These are phyloP conservation scores for Symmetrospora coprosmae DNA, from an alignment of 768 basidiomycete genomes.

Conservation along the genomic window DNA sequence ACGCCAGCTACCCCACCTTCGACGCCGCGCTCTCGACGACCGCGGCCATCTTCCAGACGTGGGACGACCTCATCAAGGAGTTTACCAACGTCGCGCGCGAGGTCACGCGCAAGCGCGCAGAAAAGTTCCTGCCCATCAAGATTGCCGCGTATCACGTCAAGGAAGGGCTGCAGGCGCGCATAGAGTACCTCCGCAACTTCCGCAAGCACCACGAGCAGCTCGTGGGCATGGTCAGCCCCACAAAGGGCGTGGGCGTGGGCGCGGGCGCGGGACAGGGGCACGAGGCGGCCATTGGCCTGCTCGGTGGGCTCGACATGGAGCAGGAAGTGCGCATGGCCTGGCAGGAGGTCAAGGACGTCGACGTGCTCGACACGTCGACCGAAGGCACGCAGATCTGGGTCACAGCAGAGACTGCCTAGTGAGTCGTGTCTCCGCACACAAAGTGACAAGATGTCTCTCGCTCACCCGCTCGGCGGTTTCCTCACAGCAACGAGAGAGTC, in stretches of 20 bases:
- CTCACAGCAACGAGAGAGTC: slow-evolving; percentile 68
- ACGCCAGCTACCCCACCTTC: slow-evolving; percentile 86
- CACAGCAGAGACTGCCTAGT: slow-evolving; percentile 83
- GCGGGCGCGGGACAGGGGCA: slow-evolving; percentile 34
- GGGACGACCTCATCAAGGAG: slow-evolving; percentile 75
- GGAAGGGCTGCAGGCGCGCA: slow-evolving; percentile 56
- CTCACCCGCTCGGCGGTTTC: too few relatives aligned
- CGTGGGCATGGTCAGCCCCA: slow-evolving; percentile 90
- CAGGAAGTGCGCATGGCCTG: slow-evolving; percentile 93
- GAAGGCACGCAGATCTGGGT: slow-evolving; percentile 98
- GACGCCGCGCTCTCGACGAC: slow-evolving; percentile 66
- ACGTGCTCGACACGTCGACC: slow-evolving; percentile 82
- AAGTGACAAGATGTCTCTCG: too few relatives aligned
- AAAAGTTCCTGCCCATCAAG: slow-evolving; percentile 95
- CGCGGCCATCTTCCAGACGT: slow-evolving; percentile 63
- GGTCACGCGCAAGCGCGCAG: slow-evolving; percentile 70
- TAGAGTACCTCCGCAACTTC: slow-evolving; percentile 76
- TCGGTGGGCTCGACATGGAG: slow-evolving; percentile 82
- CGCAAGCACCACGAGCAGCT: slow-evolving; percentile 94
- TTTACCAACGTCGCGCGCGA: slow-evolving; percentile 87
- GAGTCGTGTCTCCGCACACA: background rate
- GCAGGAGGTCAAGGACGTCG: slow-evolving; percentile 90
- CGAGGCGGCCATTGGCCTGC: slow-evolving; percentile 49
- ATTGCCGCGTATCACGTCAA: slow-evolving; percentile 79
- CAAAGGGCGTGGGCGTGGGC: slow-evolving; percentile 53